These are phyloP conservation scores for Marasmius oreades DNA, from an alignment of 1,284 basidiomycete species.

Conservation along the genomic window DNA sequence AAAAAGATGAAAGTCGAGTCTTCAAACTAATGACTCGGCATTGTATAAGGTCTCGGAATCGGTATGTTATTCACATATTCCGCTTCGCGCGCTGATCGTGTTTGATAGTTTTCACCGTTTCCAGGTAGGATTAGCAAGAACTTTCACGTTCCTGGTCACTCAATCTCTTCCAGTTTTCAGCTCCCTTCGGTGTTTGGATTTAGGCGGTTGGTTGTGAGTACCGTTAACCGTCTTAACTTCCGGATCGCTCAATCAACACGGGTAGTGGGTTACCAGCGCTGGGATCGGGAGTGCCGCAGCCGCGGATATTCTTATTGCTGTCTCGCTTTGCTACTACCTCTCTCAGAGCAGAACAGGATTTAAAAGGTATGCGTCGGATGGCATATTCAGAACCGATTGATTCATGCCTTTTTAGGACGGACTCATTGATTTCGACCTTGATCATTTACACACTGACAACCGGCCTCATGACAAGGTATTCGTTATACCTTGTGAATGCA, in stretches of 20 bases:
- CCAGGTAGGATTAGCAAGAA: conserved; percentile 26
- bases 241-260: background rate
- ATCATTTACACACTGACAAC: conserved; percentile 39
- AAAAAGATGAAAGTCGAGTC: too few relatives aligned
- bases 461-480: conserved; percentile 35
- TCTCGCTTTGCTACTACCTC: conserved; percentile 38
- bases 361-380: conserved; percentile 4
- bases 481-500: background rate
- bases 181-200: conserved; percentile 24
- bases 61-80: conserved; percentile 23
- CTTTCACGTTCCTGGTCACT: background rate
- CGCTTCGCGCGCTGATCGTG: background rate
- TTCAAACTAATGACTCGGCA: too few relatives aligned
- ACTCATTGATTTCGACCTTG: conserved; percentile 37
- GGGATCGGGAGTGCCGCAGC: conserved; percentile 40
- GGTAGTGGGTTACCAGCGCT: conserved; percentile 38
- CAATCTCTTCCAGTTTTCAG: background rate
- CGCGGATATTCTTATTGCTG: conserved; percentile 38
- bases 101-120: conserved; percentile 34
- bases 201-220: conserved; percentile 32
- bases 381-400: background rate
- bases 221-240: background rate
- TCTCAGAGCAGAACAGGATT: conserved; percentile 23
- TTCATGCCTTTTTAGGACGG: conserved; percentile 26
- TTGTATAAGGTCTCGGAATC: conserved; percentile 33